Percentiles rank a stretch among this genome's conserved stretches.
phyloP scores from a whole-genome alignment of 169 alveolate species.

The Miamiensis avidus region DNA sequence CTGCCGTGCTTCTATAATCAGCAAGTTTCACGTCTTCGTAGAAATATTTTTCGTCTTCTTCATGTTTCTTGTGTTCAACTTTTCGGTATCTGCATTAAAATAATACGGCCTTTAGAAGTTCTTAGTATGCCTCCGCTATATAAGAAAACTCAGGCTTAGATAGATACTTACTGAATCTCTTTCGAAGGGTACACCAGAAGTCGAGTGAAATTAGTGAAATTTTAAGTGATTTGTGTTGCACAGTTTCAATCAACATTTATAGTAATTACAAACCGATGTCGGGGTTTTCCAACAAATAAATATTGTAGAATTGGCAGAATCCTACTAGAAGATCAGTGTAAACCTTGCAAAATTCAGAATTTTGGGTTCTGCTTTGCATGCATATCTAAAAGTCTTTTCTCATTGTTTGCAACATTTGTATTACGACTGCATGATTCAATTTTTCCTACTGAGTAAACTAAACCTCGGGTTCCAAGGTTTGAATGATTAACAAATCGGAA shows the following conservation, averaged over 20 bases:
- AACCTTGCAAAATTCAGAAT: not conserved
- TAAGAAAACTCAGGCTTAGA: not conserved
- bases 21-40: not conserved
- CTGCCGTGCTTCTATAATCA: not conserved
- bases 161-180: too few relatives aligned
- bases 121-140: not conserved
- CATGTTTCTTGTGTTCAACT: not conserved
- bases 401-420: not conserved
- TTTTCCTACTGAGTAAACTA: not conserved
- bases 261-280: not conserved
- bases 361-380: not conserved
- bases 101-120: not conserved
- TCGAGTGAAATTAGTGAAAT: not conserved
- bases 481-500: too few relatives aligned
- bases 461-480: not conserved
- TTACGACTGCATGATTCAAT: too few relatives aligned
- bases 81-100: not conserved
- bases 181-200: not conserved
- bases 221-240: not conserved
- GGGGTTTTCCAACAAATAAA: not conserved
- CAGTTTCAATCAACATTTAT: not conserved
- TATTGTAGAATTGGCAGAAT: not conserved
- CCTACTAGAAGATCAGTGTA: not conserved
- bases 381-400: not conserved
- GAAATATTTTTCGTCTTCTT: not conserved